These are phyloP conservation scores for Malassezia obtusa DNA, from an alignment of 1,284 basidiomycete species.

Conservation along the genomic window DNA sequence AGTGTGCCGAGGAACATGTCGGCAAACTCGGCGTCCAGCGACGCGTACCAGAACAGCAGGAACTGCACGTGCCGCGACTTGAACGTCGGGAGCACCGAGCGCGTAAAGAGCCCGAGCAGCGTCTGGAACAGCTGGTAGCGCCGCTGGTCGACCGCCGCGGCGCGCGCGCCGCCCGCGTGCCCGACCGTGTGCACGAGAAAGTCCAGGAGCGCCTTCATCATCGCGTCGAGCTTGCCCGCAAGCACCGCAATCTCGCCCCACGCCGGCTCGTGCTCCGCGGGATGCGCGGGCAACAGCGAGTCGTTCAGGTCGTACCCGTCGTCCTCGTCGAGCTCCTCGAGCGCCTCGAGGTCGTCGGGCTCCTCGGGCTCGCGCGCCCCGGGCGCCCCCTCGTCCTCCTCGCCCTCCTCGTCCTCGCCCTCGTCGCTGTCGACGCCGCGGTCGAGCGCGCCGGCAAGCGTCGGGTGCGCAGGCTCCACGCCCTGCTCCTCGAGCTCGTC, in stretches of 20 bases:
- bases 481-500: constrained; percentile 68
- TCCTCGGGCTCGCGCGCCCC: constrained; percentile 20
- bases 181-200: constrained; percentile 57
- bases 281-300: constrained; percentile 49
- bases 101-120: constrained; percentile 83
- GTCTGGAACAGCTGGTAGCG: constrained; percentile 58
- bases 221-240: constrained; percentile 80
- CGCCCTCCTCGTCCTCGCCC: constrained; percentile 23
- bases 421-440: constrained; percentile 56
- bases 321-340: constrained; percentile 54
- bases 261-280: constrained; percentile 18
- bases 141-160: constrained; percentile 16
- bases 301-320: constrained; percentile 54
- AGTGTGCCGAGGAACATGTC: constrained; percentile 90
- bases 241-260: constrained; percentile 61
- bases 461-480: constrained; percentile 21
- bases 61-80: constrained; percentile 97
- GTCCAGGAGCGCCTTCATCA: constrained; percentile 72
- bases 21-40: constrained; percentile 74
- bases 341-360: constrained; percentile 23
- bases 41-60: constrained; percentile 87
- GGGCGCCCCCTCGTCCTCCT: constrained; percentile 21
- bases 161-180: constrained; percentile 2
- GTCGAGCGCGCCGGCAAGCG: constrained; percentile 35
- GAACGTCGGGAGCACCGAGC: constrained; percentile 84